Conservation (phyloP, 2,329 filamentous ascomycete species). For the Diaporthe eres region DNA sequence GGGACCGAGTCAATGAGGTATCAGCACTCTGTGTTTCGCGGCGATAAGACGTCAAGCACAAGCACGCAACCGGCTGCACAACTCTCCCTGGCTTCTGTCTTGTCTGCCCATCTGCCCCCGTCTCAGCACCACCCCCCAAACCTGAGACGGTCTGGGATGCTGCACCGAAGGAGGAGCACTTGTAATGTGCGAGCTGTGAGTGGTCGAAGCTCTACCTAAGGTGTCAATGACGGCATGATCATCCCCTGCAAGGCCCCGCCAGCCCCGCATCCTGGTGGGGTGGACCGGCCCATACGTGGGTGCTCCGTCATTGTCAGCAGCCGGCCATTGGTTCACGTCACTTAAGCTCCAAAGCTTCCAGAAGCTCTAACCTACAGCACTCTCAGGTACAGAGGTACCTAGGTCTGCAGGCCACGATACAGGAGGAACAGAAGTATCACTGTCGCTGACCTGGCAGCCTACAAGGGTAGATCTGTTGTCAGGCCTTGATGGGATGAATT, state of each 20-base stretch:
- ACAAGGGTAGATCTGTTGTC: neutral
- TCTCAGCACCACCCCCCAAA: neutral
- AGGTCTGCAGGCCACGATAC: neutral
- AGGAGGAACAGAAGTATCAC: neutral
- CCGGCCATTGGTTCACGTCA: neutral
- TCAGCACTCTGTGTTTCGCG: neutral
- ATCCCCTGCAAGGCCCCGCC: neutral
- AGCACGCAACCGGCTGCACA: slow-evolving; percentile 1
- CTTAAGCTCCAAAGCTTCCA: slow-evolving; percentile 4
- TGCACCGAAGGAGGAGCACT: slow-evolving; percentile 12
- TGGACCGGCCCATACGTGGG: slow-evolving; percentile 3
- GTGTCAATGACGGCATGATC: slow-evolving; percentile 33
- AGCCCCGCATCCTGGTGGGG: slow-evolving; percentile 16
- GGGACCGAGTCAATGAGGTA: slow-evolving; percentile 18
- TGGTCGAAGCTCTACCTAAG: slow-evolving; percentile 36
- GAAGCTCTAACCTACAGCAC: neutral
- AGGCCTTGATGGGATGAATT: neutral
- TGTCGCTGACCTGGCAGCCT: neutral
- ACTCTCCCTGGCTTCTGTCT: neutral
- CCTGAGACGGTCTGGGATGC: slow-evolving; percentile 30
- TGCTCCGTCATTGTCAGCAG: slow-evolving; percentile 18
- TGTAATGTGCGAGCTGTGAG: slow-evolving; percentile 34
- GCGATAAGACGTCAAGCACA: slow-evolving; percentile 11
- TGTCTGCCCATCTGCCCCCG: neutral
- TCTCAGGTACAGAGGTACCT: neutral